Evolutionary conservation across 2,329 filamentous ascomycete species (phyloP), one percentile per base, ranked within the genome.

Genomic region (Colletotrichum truncatum): DNA sequence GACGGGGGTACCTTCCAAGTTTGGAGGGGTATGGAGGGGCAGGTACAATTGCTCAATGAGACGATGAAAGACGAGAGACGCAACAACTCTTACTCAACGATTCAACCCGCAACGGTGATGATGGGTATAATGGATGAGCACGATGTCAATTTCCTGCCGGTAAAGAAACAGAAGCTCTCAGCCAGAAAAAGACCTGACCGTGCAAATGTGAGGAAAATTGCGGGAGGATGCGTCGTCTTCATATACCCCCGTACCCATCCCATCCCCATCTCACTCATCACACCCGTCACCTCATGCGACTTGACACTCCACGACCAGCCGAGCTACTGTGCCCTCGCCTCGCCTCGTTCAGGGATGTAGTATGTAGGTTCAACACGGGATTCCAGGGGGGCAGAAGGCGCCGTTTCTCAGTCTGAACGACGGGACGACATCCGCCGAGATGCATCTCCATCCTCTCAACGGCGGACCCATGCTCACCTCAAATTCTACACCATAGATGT

Each of bases 371-470:
- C 57, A 45, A 12, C 57, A 34, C 16, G 30, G 14, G 25, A 25
- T 21, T 39, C 26, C 62, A 43, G 28, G 62, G 34, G n/a, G n/a
- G n/a, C n/a, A 38, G 25, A 10, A 36, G 51, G 23, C 28, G 16
- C 21, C n/a, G 49, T 46, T 62, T 45, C 49, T 21, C 46, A 45
- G 53, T 66, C 57, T 53, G 66, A 56, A 59, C 54, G 48, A 67
- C 68, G 68, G 66, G 68, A 53, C 58, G 48, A 67, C 68, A 62
- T 38, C 58, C 68, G 68, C 68, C 66, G 68, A 69, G 68, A 69
- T 68, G 55, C 65, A 67, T 71, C 69, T 72, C 66, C 72, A 76
- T 48, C 32, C 8, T 4, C 30, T 48, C 25, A 9, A 39, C 41
- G 10, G 30, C 45, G 10, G 26, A 32, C 43, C 30, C 54, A 48